These are phyloP conservation scores for Lycium barbarum DNA, from an alignment of 257 asterid species.

Conservation along the genomic window DNA sequence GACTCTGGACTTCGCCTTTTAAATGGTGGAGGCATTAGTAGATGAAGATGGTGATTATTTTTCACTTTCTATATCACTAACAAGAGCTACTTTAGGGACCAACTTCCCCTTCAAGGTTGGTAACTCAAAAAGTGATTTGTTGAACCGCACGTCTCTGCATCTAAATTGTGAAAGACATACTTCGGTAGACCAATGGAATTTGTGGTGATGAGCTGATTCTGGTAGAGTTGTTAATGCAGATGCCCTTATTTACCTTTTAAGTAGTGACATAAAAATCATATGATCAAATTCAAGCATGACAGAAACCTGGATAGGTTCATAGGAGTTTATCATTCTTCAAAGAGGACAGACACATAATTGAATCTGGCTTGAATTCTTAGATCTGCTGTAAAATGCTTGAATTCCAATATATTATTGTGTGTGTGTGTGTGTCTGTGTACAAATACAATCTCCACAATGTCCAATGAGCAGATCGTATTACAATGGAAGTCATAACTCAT, in stretches of 20 bases:
- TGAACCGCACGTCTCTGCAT: neutral
- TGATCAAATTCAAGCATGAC: neutral
- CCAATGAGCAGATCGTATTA: neutral
- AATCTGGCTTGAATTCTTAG: neutral
- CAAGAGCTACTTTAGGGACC: neutral
- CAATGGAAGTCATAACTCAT: neutral
- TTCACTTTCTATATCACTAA: too few species aligned
- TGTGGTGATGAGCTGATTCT: neutral
- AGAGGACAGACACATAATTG: neutral
- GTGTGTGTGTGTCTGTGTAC: neutral
- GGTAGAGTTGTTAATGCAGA: neutral
- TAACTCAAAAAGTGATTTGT: neutral
- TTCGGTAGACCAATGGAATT: neutral
- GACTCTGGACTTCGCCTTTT: too few species aligned
- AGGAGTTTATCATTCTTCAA: constrained; percentile 14
- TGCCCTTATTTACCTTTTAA: neutral
- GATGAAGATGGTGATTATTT: too few species aligned
- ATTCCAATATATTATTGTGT: neutral
- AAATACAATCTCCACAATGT: constrained; percentile 11
- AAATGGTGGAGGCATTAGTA: too few species aligned
- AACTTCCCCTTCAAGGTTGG: neutral
- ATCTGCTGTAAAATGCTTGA: neutral
- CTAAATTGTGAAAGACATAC: neutral
- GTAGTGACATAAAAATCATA: neutral
- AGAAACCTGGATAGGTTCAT: neutral